Base-by-base conservation (phyloP, 2,329 filamentous ascomycete species). In the Aspergillus tamarii region DNA sequence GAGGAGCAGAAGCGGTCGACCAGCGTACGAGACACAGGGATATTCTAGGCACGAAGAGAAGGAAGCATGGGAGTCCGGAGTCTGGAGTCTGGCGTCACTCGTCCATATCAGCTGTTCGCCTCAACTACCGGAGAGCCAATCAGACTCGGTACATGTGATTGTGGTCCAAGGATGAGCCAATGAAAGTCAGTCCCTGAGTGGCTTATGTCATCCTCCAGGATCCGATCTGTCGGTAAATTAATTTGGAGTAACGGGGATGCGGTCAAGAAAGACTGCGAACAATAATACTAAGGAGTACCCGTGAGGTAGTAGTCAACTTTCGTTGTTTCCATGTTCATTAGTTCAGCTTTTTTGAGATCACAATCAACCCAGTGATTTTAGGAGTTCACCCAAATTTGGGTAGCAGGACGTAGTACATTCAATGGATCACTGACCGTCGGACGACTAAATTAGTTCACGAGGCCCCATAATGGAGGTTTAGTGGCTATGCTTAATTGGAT, bases 21-120 rank as follows among this genome's bases (percentile, higher is more conserved):
- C 53, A 64, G 56, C 32, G 53, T 56, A 61, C 56, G 63, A 57
- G 57, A 64, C 64, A 63, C 61, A 65, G 62, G 45, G 58, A 32
- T 54, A 62, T 43, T 50, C 59, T 60, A 64, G 45, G 63, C 57
- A 66, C 19, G 55, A 55, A 67, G 62, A 54, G 48, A 58, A 54
- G 43, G 57, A 34, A 23, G 32, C 36, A 43, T 52, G 34, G 46
- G 66, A 60, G 57, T 14, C 59, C 16, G 36, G 36, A 48, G 26
- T 57, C 11, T 30, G 54, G 56, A 43, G 50, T 64, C 69, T 71
- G 70, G 68, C 70, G 70, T 72, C 70, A 72, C 65, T 71, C 50
- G 66, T 63, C 61, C 39, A 62, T 70, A 72, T 72, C 70, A 71
- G 66, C 68, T 70, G 69, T 62, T 63, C 62, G 45, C 41, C 34